Conservation (phyloP, 768 basidiomycete genomes). For the Boletus sensibilis region DNA sequence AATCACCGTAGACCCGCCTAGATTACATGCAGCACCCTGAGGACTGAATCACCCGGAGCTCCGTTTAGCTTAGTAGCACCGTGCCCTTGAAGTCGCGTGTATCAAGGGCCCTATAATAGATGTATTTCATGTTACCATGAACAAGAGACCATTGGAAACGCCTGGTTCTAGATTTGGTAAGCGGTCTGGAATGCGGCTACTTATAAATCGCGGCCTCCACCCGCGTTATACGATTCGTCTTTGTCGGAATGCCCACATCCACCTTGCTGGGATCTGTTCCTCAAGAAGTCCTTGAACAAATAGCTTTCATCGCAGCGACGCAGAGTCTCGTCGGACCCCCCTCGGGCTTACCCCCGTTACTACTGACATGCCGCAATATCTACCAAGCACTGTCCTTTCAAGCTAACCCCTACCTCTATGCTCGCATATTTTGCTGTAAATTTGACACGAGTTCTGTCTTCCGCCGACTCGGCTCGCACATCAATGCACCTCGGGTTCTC, state of each 20-base stretch:
- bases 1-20: constrained; percentile 7
- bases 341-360: constrained; percentile 53
- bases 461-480: constrained; percentile 47
- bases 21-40: not conserved
- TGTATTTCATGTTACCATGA: not conserved
- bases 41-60: not conserved
- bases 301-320: constrained; percentile 66
- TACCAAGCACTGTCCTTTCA: constrained; percentile 49
- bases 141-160: not conserved
- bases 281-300: constrained; percentile 75
- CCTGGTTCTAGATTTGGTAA: constrained; percentile 7
- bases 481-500: constrained; percentile 43
- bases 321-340: constrained; percentile 58
- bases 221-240: not conserved
- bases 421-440: constrained; percentile 62
- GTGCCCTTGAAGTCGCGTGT: not conserved
- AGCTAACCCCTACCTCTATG: constrained; percentile 68
- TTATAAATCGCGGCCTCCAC: too few relatives aligned
- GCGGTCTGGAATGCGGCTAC: not conserved
- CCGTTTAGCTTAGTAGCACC: not conserved
- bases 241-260: constrained; percentile 12
- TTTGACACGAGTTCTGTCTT: constrained; percentile 59
- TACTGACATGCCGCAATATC: constrained; percentile 48
- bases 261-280: constrained; percentile 53
- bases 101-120: constrained; percentile 3